A percentile compares a stretch with the other conserved stretches of the same genome.
Conservation (phyloP, 148 eudicot species). For the Vaccinium myrtillus region DNA sequence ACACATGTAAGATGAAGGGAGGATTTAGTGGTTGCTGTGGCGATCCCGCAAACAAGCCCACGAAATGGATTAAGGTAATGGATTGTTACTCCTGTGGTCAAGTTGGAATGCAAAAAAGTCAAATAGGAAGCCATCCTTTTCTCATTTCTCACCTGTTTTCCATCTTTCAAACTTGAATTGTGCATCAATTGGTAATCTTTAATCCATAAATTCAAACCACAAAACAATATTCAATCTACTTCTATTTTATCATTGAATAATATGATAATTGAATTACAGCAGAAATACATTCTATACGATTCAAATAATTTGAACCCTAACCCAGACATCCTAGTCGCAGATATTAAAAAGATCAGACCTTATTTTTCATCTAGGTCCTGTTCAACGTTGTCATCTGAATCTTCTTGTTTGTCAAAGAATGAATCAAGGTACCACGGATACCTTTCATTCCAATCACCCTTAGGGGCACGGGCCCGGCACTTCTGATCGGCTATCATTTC, state of each 20-base stretch:
- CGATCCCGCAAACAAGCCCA: too few species aligned
- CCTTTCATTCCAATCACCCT: conserved; percentile 64
- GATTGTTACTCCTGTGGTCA: background rate
- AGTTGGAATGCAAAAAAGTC: background rate
- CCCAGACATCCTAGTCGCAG: background rate
- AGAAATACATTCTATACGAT: background rate
- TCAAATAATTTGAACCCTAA: background rate
- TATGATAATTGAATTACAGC: background rate
- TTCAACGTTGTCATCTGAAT: conserved; percentile 35
- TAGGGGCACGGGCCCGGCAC: conserved; percentile 50
- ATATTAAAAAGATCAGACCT: conserved; percentile 4
- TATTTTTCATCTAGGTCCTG: conserved; percentile 22
- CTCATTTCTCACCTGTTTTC: too few species aligned
- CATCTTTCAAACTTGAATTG: too few species aligned
- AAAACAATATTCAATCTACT: background rate
- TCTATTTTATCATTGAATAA: background rate
- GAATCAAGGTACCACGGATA: conserved; percentile 70
- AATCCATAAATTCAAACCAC: background rate
- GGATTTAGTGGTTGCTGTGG: too few species aligned
- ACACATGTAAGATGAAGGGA: too few species aligned
- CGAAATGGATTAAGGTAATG: background rate
- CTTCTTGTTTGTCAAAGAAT: conserved; percentile 63
- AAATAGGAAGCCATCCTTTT: too few species aligned
- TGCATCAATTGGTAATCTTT: background rate
- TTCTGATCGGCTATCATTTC: conserved; percentile 86